Evolutionary conservation across 768 basidiomycete genomes (phyloP).

Genomic region (Russula olivacea): DNA sequence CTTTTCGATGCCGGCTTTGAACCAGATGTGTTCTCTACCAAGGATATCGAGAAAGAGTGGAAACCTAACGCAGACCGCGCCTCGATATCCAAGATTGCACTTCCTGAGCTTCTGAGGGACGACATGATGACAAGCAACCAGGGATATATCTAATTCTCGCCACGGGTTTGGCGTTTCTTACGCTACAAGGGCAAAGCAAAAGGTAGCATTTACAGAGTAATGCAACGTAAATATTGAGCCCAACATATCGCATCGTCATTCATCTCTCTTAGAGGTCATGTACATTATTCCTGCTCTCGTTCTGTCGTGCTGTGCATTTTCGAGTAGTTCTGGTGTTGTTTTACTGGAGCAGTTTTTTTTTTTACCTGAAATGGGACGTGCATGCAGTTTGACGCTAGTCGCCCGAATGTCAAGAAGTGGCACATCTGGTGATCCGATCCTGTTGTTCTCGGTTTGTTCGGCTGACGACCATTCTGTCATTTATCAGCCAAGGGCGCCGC

Average conservation of each 20-base stretch:
- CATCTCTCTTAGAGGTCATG: no score
- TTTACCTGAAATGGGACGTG: no score
- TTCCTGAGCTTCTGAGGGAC: conserved; percentile 8
- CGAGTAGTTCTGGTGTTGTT: no score
- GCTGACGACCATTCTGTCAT: no score
- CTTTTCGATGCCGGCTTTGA: conserved; percentile 13
- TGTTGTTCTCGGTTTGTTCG: no score
- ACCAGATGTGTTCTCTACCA: conserved; percentile 13
- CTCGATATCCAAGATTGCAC: conserved; percentile 10
- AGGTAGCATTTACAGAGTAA: neutral
- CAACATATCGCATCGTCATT: no score
- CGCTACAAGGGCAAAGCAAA: neutral
- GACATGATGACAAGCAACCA: neutral
- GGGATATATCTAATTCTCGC: neutral
- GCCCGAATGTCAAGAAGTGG: neutral
- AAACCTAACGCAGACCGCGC: conserved; percentile 17
- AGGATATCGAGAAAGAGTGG: conserved; percentile 17
- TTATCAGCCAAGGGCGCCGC: no score
- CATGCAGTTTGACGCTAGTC: no score
- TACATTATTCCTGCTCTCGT: no score
- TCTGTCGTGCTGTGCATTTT: no score
- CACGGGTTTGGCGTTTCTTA: neutral
- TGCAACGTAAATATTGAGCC: no score
- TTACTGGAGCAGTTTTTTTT: no score
- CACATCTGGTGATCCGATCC: neutral